Conservation (phyloP, 179 eudicot genomes). For the Silene noctiflora region DNA sequence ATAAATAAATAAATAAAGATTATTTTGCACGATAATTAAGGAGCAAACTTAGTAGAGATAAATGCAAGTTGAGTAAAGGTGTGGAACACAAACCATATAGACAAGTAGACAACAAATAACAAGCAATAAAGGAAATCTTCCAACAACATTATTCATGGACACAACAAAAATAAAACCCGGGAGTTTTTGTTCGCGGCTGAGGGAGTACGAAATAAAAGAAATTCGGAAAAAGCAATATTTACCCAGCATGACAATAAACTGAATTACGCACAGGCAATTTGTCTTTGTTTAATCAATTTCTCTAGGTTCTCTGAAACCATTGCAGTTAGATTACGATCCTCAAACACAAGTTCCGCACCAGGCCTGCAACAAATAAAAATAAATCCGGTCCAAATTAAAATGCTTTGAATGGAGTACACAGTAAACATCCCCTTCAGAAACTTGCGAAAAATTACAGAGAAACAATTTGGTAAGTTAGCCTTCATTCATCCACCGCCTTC, state of each 20-base stretch:
- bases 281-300: conserved; percentile 59
- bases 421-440: not conserved
- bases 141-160: no score
- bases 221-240: not conserved
- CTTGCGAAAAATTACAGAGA: not conserved
- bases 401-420: not conserved
- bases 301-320: conserved; percentile 76
- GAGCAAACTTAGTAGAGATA: no score
- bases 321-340: conserved; percentile 82
- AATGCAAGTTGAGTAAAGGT: no score
- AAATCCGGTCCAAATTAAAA: conserved; percentile 3
- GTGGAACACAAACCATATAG: no score
- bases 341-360: conserved; percentile 75
- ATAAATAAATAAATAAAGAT: no score
- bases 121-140: no score
- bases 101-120: no score
- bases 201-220: no score
- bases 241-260: conserved; percentile 15
- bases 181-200: no score
- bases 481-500: not conserved
- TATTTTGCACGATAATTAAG: no score
- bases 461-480: not conserved
- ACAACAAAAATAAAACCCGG: no score
- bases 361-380: conserved; percentile 42
- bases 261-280: conserved; percentile 33